Conservation (phyloP, 2,329 filamentous ascomycete species). For the Fusarium oxysporum region DNA sequence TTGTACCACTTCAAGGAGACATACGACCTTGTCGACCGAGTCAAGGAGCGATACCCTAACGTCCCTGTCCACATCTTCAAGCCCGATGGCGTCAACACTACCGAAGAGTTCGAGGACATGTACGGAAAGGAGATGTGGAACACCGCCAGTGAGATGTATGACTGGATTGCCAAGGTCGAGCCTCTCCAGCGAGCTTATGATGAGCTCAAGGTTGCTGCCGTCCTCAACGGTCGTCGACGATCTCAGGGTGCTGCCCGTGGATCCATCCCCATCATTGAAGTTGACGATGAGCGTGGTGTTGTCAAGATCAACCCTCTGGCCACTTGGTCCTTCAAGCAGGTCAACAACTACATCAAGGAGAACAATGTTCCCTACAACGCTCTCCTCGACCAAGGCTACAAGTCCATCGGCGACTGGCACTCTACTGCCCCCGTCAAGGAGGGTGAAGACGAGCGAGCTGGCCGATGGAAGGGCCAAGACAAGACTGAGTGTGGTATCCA, state of each 20-base stretch:
- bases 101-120: slow-evolving; percentile 81
- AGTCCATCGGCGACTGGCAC: slow-evolving; percentile 98
- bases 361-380: slow-evolving; percentile 94
- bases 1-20: slow-evolving; percentile 86
- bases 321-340: slow-evolving; percentile 92
- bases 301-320: slow-evolving; percentile 98
- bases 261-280: slow-evolving; percentile 88
- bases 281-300: slow-evolving; percentile 87
- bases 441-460: slow-evolving; percentile 94
- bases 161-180: slow-evolving; percentile 98
- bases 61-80: slow-evolving; percentile 90
- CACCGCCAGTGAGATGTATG: slow-evolving; percentile 87
- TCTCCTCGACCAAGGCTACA: slow-evolving; percentile 93
- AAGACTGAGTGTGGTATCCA: slow-evolving; percentile 99
- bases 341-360: slow-evolving; percentile 86
- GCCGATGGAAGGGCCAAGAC: slow-evolving; percentile 93
- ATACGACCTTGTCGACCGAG: slow-evolving; percentile 76
- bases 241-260: slow-evolving; percentile 95
- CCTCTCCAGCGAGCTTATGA: slow-evolving; percentile 91
- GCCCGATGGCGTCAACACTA: slow-evolving; percentile 79
- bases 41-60: slow-evolving; percentile 80
- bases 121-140: slow-evolving; percentile 91
- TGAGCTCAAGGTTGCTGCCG: slow-evolving; percentile 87
- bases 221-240: slow-evolving; percentile 90
- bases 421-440: slow-evolving; percentile 90